Percentiles rank a stretch among this genome's conserved stretches.
Conservation (phyloP, 768 basidiomycete genomes). For the Sporobolomyces phaffii region DNA sequence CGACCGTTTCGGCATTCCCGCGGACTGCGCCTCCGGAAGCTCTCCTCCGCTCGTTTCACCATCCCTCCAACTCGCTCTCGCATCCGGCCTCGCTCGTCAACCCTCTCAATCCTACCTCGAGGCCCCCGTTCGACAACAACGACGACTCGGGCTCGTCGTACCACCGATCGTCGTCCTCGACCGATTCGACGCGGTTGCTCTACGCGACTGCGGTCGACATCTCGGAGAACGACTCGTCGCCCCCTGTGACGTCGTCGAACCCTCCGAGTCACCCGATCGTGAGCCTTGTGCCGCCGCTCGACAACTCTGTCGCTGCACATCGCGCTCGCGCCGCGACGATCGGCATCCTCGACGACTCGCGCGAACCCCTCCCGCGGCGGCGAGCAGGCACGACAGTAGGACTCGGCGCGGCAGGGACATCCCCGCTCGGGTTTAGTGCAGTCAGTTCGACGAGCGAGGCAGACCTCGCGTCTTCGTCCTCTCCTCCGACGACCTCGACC, state of each 20-base stretch:
- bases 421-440: conserved; percentile 11
- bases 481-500: not conserved
- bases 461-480: conserved; percentile 16
- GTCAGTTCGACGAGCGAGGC: not conserved
- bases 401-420: conserved; percentile 4
- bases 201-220: conserved; percentile 21
- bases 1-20: conserved; percentile 32
- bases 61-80: not conserved
- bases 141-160: not conserved
- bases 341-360: conserved; percentile 27
- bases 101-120: not conserved
- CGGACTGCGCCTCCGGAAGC: not conserved
- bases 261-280: conserved; percentile 12
- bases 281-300: not conserved
- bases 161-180: conserved; percentile 32
- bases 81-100: not conserved
- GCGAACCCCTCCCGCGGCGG: conserved; percentile 15
- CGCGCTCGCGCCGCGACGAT: conserved; percentile 35
- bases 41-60: not conserved
- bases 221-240: not conserved
- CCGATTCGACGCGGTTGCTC: conserved; percentile 31
- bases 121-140: not conserved
- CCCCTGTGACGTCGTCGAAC: not conserved
- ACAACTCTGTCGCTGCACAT: not conserved
- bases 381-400: conserved; percentile 33